phyloP scores from a whole-genome alignment of 345 rosid genomes.

The Reutealis trisperma region DNA sequence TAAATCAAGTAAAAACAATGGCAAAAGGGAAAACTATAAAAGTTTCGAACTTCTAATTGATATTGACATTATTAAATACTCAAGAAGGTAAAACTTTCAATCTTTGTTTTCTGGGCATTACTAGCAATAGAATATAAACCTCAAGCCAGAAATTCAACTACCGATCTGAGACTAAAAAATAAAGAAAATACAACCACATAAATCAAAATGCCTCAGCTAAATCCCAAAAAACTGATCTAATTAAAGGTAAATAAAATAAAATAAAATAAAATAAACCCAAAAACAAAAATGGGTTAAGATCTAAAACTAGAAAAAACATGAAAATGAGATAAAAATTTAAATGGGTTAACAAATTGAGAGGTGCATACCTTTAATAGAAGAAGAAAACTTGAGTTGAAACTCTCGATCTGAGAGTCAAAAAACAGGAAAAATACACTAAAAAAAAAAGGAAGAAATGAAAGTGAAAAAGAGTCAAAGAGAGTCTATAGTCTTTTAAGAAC shows the following conservation, averaged over 20 bases:
- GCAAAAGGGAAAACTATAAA: not conserved
- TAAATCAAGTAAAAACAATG: not conserved
- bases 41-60: not conserved
- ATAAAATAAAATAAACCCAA: not conserved
- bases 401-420: constrained; percentile 10
- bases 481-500: not conserved
- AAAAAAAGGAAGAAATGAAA: not conserved
- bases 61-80: not conserved
- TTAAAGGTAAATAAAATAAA: not conserved
- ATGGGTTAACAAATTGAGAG: not conserved
- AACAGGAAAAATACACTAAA: not conserved
- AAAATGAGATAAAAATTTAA: not conserved
- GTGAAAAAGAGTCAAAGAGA: not conserved
- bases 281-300: not conserved
- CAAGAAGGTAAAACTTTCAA: not conserved
- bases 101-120: not conserved
- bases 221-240: not conserved
- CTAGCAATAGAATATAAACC: not conserved
- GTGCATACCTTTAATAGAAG: constrained; percentile 4
- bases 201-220: not conserved
- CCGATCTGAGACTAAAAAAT: not conserved
- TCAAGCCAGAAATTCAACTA: not conserved
- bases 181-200: not conserved
- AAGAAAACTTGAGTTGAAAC: not conserved
- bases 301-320: not conserved